Conservation (phyloP, 164 flowering plant genomes). For the Macadamia tetraphylla region DNA sequence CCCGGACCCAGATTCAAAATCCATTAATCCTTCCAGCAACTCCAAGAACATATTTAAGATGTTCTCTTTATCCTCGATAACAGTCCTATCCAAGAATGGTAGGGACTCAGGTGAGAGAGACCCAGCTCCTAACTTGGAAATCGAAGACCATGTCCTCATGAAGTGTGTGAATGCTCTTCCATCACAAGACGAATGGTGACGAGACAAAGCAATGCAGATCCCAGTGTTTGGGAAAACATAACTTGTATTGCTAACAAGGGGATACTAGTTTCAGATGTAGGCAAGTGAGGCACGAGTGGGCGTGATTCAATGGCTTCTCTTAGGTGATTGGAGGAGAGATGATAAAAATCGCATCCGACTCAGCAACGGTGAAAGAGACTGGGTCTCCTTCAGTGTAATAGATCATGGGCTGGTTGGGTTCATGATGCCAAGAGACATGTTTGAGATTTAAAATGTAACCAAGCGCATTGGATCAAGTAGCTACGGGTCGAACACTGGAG, state of each 20-base stretch:
- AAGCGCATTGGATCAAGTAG: too few relatives aligned
- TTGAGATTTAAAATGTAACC: too few relatives aligned
- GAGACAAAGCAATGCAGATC: conserved; percentile 6
- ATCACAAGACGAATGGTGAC: conserved; percentile 1
- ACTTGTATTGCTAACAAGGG: conserved; percentile 15
- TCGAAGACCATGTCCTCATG: conserved; percentile 16
- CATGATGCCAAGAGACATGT: conserved; percentile 2
- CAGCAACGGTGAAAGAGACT: conserved; percentile 22
- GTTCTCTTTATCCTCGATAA: conserved; percentile 10
- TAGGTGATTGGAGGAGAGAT: conserved; percentile 6
- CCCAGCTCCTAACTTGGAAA: not conserved
- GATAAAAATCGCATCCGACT: conserved; percentile 18
- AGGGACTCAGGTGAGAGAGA: not conserved
- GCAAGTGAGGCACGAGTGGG: conserved; percentile 18
- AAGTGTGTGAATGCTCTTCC: conserved; percentile 1
- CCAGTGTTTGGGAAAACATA: conserved; percentile 12
- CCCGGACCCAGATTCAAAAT: not conserved
- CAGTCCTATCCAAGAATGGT: conserved; percentile 15
- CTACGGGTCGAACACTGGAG: too few relatives aligned
- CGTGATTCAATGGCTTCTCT: conserved; percentile 11
- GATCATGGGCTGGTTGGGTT: conserved; percentile 8
- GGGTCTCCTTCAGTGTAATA: conserved; percentile 16
- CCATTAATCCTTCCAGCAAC: not conserved
- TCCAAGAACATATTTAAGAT: not conserved
- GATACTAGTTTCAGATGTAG: not conserved